A percentile compares a stretch with the other conserved stretches of the same genome.
These are phyloP conservation scores for Trichoderma brevicompactum DNA, from an alignment of 2,329 filamentous ascomycete genomes.

Conservation along the genomic window DNA sequence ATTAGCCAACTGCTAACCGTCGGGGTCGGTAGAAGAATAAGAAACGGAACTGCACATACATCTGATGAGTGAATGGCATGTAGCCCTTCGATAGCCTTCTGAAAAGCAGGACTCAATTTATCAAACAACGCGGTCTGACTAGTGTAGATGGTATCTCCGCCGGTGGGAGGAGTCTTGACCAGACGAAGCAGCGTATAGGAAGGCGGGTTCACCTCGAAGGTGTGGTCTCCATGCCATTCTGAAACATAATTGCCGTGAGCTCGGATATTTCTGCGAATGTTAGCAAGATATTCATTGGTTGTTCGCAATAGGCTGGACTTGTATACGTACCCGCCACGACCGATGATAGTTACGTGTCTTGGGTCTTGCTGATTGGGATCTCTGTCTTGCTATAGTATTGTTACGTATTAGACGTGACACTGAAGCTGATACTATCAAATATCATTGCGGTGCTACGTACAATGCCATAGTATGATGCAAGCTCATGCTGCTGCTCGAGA, in stretches of 20 bases:
- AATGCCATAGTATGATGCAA: conserved; percentile 35
- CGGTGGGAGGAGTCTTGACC: conserved; percentile 27
- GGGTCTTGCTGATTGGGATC: conserved; percentile 29
- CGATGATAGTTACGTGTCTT: conserved; percentile 29
- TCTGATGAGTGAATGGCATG: conserved; percentile 28
- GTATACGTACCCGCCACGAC: conserved; percentile 24
- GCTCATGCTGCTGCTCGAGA: conserved; percentile 45
- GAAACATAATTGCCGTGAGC: conserved; percentile 21
- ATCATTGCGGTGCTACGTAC: conserved; percentile 9
- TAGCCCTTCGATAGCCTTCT: conserved; percentile 26
- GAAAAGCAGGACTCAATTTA: conserved; percentile 26
- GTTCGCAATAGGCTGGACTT: neutral
- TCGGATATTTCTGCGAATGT: conserved; percentile 17
- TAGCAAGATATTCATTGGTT: neutral
- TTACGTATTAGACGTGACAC: neutral
- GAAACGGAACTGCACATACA: neutral
- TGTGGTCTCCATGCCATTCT: conserved; percentile 28
- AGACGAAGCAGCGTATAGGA: conserved; percentile 26
- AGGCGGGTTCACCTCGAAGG: conserved; percentile 28
- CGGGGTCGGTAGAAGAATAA: neutral
- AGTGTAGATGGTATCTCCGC: conserved; percentile 28
- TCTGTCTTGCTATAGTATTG: conserved; percentile 23
- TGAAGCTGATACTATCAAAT: no score
- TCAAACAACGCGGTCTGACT: conserved; percentile 27
- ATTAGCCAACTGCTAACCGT: neutral